A percentile compares a stretch with the other conserved stretches of the same genome.
These are phyloP conservation scores for Polychaeton citri DNA, from an alignment of 2,329 filamentous ascomycete genomes.

Conservation along the genomic window DNA sequence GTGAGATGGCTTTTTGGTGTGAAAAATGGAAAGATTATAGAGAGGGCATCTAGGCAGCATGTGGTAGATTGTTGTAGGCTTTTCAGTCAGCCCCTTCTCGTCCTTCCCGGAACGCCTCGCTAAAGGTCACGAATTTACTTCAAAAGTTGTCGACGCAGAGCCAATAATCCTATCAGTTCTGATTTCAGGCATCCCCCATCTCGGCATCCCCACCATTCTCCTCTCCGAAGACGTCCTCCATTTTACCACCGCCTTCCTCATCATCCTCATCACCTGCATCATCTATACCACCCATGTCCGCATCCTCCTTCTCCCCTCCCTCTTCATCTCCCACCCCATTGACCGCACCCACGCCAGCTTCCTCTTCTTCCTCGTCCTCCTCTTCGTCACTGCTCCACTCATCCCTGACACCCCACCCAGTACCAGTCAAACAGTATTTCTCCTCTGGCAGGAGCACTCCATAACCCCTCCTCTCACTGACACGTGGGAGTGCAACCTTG, in stretches of 20 bases:
- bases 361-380: constrained; percentile 23
- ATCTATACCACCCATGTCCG: constrained; percentile 30
- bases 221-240: constrained; percentile 32
- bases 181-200: constrained; percentile 23
- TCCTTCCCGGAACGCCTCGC: no score
- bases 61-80: no score
- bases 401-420: constrained; percentile 43
- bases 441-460: constrained; percentile 46
- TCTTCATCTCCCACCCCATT: constrained; percentile 31
- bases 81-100: no score
- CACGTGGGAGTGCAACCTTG: constrained; percentile 46
- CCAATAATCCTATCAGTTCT: no score
- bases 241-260: constrained; percentile 22
- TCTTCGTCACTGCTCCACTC: constrained; percentile 45
- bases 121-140: no score
- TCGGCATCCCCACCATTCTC: constrained; percentile 16
- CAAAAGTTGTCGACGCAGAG: no score
- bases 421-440: constrained; percentile 46
- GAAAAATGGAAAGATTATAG: no score
- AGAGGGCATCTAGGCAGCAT: no score
- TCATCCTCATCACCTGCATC: constrained; percentile 19
- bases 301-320: constrained; percentile 17
- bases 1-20: no score
- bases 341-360: constrained; percentile 27
- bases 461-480: constrained; percentile 36